Percentiles rank a stretch among this genome's conserved stretches.
Evolutionary conservation across 148 eudicot genomes (phyloP).

Genomic region (Nyssa sinensis): DNA sequence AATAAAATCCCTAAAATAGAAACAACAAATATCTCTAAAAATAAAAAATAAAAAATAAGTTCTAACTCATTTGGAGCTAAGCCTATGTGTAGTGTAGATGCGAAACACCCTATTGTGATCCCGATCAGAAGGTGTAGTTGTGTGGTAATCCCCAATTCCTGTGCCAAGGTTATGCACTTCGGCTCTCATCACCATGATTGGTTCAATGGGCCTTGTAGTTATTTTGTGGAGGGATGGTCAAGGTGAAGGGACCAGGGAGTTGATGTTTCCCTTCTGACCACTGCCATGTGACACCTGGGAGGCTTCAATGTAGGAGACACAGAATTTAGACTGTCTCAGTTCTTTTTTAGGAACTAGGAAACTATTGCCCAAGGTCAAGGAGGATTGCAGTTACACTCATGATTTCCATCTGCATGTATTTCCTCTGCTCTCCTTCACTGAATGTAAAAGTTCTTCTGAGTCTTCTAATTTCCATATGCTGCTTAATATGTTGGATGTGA

Average conservation of each 20-base stretch:
- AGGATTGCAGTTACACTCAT: neutral
- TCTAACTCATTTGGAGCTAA: no score
- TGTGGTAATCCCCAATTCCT: neutral
- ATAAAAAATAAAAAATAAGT: no score
- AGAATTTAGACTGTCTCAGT: neutral
- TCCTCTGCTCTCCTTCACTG: neutral
- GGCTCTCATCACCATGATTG: neutral
- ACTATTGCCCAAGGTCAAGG: neutral
- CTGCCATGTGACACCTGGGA: no score
- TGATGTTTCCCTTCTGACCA: no score
- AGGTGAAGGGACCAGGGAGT: no score
- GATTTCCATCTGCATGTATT: neutral
- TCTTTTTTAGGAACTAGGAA: neutral
- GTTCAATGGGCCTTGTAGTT: neutral
- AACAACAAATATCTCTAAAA: no score
- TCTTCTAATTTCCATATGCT: neutral
- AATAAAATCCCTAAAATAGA: no score
- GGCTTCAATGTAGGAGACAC: neutral
- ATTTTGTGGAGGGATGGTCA: no score
- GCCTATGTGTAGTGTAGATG: no score
- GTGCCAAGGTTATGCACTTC: neutral
- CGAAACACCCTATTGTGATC: no score
- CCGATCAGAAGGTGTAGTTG: neutral
- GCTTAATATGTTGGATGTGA: neutral
- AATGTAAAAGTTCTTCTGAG: neutral